phyloP scores from a whole-genome alignment of 768 basidiomycete genomes.

The Leucosporidium creatinivorum region DNA sequence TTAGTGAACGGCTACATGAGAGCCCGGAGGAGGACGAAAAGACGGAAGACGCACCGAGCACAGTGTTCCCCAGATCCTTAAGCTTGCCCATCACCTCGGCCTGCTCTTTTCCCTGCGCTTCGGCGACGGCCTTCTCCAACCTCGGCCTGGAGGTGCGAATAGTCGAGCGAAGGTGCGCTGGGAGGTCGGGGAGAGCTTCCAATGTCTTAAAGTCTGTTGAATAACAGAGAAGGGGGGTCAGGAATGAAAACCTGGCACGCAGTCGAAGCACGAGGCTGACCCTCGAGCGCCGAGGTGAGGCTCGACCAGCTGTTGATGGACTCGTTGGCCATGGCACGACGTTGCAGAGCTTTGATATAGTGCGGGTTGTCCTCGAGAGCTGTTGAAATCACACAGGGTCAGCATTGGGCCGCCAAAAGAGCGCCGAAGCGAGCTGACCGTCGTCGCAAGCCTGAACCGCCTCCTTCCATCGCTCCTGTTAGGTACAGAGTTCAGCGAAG shows the following conservation, averaged over 20 bases:
- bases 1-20: background rate
- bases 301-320: conserved; percentile 73
- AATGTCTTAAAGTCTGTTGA: conserved; percentile 67
- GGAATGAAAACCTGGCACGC: background rate
- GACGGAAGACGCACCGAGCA: conserved; percentile 57
- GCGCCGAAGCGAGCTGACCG: conserved; percentile 45
- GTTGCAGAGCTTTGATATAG: conserved; percentile 79
- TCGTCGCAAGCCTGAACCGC: conserved; percentile 73
- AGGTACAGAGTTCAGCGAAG: background rate
- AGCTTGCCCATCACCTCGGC: conserved; percentile 86
- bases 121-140: conserved; percentile 63
- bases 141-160: conserved; percentile 50
- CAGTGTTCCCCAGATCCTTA: conserved; percentile 81
- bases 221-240: background rate
- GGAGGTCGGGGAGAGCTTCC: conserved; percentile 55
- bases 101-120: conserved; percentile 76
- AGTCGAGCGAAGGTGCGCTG: conserved; percentile 50
- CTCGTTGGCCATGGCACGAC: conserved; percentile 82
- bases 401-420: conserved; percentile 1
- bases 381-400: conserved; percentile 39
- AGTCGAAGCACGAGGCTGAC: conserved; percentile 44
- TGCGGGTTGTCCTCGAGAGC: conserved; percentile 77
- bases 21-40: background rate
- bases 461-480: conserved; percentile 47
- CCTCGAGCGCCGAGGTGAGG: conserved; percentile 73